These are phyloP conservation scores for Rubus parviflorus DNA, from an alignment of 306 rosid species.

Conservation along the genomic window DNA sequence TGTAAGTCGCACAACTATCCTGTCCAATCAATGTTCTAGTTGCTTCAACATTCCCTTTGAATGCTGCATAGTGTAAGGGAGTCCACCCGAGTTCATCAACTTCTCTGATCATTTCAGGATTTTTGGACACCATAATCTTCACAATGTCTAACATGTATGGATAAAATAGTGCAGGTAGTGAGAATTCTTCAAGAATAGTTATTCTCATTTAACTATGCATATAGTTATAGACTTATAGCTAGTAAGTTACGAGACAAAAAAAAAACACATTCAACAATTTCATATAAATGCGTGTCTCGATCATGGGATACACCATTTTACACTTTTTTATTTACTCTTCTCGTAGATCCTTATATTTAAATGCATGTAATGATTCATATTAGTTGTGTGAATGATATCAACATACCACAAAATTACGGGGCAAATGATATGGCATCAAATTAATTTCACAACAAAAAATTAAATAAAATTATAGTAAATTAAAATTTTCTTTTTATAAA, in stretches of 20 bases:
- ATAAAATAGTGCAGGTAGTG: background rate
- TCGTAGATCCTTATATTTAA: too few species aligned
- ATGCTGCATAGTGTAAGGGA: slow-evolving; percentile 22
- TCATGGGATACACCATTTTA: too few species aligned
- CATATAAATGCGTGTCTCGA: too few species aligned
- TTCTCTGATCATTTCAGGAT: background rate
- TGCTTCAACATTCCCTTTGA: background rate
- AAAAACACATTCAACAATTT: background rate
- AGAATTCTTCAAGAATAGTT: background rate
- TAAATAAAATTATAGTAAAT: too few species aligned
- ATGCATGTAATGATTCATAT: too few species aligned
- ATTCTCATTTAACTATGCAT: background rate
- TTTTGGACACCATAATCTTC: background rate
- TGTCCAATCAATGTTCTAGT: background rate
- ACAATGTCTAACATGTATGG: background rate
- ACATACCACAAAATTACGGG: too few species aligned
- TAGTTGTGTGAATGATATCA: too few species aligned
- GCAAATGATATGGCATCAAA: too few species aligned
- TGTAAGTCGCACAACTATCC: background rate
- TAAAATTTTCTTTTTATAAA: too few species aligned
- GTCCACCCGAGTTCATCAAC: slow-evolving; percentile 13
- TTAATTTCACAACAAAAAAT: too few species aligned
- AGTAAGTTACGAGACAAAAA: background rate
- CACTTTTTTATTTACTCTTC: too few species aligned
- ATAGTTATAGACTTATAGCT: too few species aligned